These are phyloP conservation scores for Gossypium anomalum DNA, from an alignment of 345 rosid species.

Conservation along the genomic window DNA sequence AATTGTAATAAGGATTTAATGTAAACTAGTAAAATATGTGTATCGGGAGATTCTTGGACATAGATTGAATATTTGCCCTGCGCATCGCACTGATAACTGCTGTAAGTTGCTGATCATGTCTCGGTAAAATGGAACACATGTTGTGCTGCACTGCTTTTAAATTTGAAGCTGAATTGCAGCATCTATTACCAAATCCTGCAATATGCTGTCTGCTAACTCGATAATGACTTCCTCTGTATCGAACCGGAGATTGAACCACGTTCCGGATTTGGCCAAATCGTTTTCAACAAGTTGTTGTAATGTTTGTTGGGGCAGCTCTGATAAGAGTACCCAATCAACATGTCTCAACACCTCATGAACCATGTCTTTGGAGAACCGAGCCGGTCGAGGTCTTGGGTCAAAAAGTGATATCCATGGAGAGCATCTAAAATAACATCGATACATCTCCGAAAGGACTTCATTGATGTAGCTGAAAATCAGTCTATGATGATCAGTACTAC, in stretches of 20 bases:
- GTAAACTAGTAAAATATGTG: too few relatives aligned
- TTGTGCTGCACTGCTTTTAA: background rate
- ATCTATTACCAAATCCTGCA: slow-evolving; percentile 47
- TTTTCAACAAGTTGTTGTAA: slow-evolving; percentile 39
- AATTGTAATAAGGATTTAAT: too few relatives aligned
- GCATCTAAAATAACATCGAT: slow-evolving; percentile 27
- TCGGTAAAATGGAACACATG: too few relatives aligned
- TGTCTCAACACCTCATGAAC: slow-evolving; percentile 41
- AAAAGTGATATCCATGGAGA: slow-evolving; percentile 37
- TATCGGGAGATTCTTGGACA: too few relatives aligned
- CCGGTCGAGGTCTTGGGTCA: slow-evolving; percentile 23
- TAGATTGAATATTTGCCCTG: too few relatives aligned
- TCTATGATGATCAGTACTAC: slow-evolving; percentile 23
- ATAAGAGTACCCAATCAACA: slow-evolving; percentile 42
- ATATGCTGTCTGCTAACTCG: slow-evolving; percentile 42
- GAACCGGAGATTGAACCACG: slow-evolving; percentile 44
- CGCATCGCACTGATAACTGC: too few relatives aligned
- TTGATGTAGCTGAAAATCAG: slow-evolving; percentile 50
- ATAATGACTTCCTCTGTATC: slow-evolving; percentile 43
- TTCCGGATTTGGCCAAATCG: slow-evolving; percentile 45
- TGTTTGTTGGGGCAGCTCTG: slow-evolving; percentile 20
- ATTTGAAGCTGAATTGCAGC: slow-evolving; percentile 27
- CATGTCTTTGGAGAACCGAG: slow-evolving; percentile 20
- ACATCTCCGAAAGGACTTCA: slow-evolving; percentile 52
- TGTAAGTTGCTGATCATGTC: too few relatives aligned